These are phyloP conservation scores for Sparassis latifolia DNA, from an alignment of 1,284 basidiomycete species.

Conservation along the genomic window DNA sequence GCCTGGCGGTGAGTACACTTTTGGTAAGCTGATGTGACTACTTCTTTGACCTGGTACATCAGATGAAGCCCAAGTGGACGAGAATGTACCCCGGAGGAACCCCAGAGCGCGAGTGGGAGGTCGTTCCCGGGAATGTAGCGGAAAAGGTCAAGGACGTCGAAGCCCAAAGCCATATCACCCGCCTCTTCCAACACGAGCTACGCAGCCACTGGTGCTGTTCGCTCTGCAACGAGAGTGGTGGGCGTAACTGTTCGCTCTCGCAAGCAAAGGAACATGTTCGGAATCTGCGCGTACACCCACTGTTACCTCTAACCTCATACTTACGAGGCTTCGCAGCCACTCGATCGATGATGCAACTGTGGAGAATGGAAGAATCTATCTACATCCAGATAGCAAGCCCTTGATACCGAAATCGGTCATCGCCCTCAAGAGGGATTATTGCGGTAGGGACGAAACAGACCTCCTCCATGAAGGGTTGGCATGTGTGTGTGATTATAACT, in stretches of 20 bases:
- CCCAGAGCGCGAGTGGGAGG: too few species aligned
- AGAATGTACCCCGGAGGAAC: too few species aligned
- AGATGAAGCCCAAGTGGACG: too few species aligned
- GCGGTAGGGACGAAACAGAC: too few species aligned
- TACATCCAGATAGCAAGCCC: conserved; percentile 1
- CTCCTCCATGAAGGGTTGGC: too few species aligned
- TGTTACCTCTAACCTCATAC: not conserved
- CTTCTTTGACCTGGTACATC: too few species aligned
- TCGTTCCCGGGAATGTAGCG: too few species aligned
- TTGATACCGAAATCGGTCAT: not conserved
- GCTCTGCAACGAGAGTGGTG: not conserved
- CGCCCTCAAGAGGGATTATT: too few species aligned
- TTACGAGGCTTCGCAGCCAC: not conserved
- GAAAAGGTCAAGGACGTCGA: too few species aligned
- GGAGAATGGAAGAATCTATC: not conserved
- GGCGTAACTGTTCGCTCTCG: too few species aligned
- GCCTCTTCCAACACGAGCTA: too few species aligned
- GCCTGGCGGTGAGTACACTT: not conserved
- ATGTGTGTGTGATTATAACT: too few species aligned
- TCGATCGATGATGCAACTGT: not conserved
- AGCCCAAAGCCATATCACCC: not conserved
- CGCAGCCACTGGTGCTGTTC: not conserved
- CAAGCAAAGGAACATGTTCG: not conserved
- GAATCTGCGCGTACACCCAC: not conserved
- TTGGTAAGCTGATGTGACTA: not conserved